A percentile compares a stretch with the other conserved stretches of the same genome.
Evolutionary conservation across 768 basidiomycete genomes (phyloP).

Genomic region (Chiua virens): DNA sequence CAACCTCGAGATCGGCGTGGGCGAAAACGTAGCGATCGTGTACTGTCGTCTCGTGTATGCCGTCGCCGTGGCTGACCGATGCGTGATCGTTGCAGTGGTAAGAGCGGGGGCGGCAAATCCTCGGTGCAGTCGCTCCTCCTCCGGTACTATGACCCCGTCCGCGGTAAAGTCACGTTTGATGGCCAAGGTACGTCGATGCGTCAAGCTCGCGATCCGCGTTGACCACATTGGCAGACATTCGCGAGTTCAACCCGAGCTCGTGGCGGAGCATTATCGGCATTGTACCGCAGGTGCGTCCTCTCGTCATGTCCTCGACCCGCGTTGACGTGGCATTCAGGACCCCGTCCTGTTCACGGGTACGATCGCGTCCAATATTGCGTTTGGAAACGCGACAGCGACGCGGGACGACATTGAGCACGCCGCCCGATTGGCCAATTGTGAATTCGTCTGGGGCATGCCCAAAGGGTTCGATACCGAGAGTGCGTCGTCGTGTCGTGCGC

Average conservation of each 20-base stretch:
- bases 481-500: slow-evolving; percentile 37
- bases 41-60: slow-evolving; percentile 42
- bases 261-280: slow-evolving; percentile 90
- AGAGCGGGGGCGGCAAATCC: slow-evolving; percentile 93
- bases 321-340: slow-evolving; percentile 41
- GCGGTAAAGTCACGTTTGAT: slow-evolving; percentile 81
- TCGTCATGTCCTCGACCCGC: neutral
- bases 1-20: slow-evolving; percentile 74
- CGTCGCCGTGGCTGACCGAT: neutral
- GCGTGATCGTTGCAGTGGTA: slow-evolving; percentile 56
- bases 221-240: slow-evolving; percentile 59
- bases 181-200: slow-evolving; percentile 61
- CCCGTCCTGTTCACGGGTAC: slow-evolving; percentile 90
- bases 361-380: slow-evolving; percentile 93
- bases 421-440: slow-evolving; percentile 90
- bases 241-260: slow-evolving; percentile 78
- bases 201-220: neutral
- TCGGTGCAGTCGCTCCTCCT: slow-evolving; percentile 85
- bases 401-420: slow-evolving; percentile 85
- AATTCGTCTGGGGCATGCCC: slow-evolving; percentile 94
- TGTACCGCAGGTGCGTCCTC: slow-evolving; percentile 72
- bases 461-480: slow-evolving; percentile 92
- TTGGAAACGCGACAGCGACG: slow-evolving; percentile 73
- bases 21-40: slow-evolving; percentile 92
- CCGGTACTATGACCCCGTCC: slow-evolving; percentile 87